A percentile compares a stretch with the other conserved stretches of the same genome.
phyloP scores from a whole-genome alignment of 371 early-diverging fungal genomes.

The Rhizopus arrhizus region DNA sequence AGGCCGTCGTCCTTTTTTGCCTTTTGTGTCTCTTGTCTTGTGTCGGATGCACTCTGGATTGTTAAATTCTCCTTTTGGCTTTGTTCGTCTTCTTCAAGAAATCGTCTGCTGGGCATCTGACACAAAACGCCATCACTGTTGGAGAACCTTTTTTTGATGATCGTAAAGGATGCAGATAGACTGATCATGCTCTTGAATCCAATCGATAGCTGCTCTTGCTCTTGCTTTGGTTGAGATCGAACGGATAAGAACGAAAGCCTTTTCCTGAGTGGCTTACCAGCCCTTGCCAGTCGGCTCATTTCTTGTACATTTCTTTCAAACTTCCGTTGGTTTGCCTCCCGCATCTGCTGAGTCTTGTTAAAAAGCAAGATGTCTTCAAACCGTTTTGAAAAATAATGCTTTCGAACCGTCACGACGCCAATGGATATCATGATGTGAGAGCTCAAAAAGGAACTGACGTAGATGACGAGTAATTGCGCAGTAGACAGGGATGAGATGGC shows the following conservation, averaged over 20 bases:
- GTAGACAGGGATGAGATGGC: slow-evolving; percentile 32
- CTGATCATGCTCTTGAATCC: background rate
- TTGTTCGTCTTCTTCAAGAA: background rate
- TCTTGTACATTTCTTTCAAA: slow-evolving; percentile 28
- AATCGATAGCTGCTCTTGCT: slow-evolving; percentile 3
- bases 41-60: background rate
- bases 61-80: background rate
- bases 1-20: background rate
- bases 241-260: slow-evolving; percentile 29
- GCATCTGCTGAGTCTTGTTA: slow-evolving; percentile 36
- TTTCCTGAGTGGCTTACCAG: slow-evolving; percentile 9
- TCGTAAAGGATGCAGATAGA: background rate
- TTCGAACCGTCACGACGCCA: slow-evolving; percentile 38
- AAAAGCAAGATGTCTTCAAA: slow-evolving; percentile 48
- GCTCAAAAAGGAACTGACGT: slow-evolving; percentile 33
- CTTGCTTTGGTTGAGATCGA: slow-evolving; percentile 9
- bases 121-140: background rate
- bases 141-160: background rate
- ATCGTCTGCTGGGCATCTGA: background rate
- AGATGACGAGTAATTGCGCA: slow-evolving; percentile 39
- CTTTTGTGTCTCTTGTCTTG: background rate
- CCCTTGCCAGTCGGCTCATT: background rate
- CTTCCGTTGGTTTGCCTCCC: slow-evolving; percentile 36
- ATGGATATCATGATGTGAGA: slow-evolving; percentile 44
- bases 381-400: slow-evolving; percentile 50